Conservation (phyloP, 1,139 yeast species). For the Keqinozyma sinolaborantium region DNA sequence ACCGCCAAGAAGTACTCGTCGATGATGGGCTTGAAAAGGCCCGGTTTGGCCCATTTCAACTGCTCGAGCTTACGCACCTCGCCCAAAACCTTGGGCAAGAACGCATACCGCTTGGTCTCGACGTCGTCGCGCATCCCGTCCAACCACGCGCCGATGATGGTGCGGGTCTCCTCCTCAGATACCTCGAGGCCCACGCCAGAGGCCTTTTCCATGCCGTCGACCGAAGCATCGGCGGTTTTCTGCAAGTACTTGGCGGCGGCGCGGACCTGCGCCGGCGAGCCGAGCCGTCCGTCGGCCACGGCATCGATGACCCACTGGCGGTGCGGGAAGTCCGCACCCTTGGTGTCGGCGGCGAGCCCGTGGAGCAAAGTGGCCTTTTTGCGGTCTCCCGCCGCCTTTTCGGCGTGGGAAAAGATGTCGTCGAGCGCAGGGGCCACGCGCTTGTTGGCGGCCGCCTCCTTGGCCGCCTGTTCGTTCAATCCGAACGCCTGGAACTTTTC, state of each 20-base stretch:
- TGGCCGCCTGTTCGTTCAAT: conserved; percentile 63
- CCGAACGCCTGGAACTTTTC: conserved; percentile 58
- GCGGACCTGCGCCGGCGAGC: conserved; percentile 67
- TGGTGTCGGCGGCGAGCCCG: conserved; percentile 66
- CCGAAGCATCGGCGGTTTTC: conserved; percentile 36
- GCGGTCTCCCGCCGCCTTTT: conserved; percentile 27
- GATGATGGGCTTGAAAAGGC: conserved; percentile 78
- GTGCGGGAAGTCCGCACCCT: conserved; percentile 39
- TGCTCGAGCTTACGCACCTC: conserved; percentile 68
- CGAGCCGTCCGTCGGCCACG: conserved; percentile 61
- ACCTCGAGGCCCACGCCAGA: conserved; percentile 84
- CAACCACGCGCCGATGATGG: conserved; percentile 57
- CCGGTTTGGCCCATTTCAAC: conserved; percentile 91
- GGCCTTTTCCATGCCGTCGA: conserved; percentile 48
- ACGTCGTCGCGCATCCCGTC: conserved; percentile 56
- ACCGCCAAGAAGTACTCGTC: conserved; percentile 68
- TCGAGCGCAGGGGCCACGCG: conserved; percentile 73
- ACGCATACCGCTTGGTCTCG: conserved; percentile 67
- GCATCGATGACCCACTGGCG: conserved; percentile 55
- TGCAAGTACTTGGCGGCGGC: conserved; percentile 79
- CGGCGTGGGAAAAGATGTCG: conserved; percentile 40
- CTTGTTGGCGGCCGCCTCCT: conserved; percentile 78
- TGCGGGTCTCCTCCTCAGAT: conserved; percentile 60
- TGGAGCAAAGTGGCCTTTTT: conserved; percentile 67
- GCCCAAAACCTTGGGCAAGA: conserved; percentile 73